These are phyloP conservation scores for Mitragyna speciosa DNA, from an alignment of 257 asterid species.

Conservation along the genomic window DNA sequence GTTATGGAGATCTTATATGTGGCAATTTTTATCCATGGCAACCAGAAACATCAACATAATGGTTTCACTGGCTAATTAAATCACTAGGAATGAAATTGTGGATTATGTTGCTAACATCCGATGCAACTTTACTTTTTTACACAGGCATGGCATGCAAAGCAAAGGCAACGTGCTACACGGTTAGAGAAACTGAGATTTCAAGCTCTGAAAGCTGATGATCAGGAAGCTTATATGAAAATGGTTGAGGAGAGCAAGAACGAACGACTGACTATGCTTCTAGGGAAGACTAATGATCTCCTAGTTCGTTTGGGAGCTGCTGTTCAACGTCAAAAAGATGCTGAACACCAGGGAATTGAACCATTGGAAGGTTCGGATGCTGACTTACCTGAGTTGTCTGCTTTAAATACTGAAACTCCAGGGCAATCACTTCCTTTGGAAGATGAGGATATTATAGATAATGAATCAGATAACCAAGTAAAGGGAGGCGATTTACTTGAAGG, in stretches of 20 bases:
- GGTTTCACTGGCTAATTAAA: not conserved
- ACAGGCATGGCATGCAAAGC: slow-evolving; percentile 99
- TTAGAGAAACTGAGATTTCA: slow-evolving; percentile 95
- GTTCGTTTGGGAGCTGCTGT: slow-evolving; percentile 98
- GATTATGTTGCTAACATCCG: not conserved
- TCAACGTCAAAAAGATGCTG: slow-evolving; percentile 97
- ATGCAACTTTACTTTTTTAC: slow-evolving; percentile 6
- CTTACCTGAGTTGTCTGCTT: slow-evolving; percentile 52
- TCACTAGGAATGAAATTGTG: not conserved
- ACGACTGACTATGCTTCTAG: slow-evolving; percentile 92
- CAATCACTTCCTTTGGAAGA: slow-evolving; percentile 72
- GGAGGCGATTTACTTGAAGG: slow-evolving; percentile 94
- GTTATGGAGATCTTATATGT: not conserved
- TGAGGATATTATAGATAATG: slow-evolving; percentile 57
- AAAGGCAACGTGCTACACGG: slow-evolving; percentile 95
- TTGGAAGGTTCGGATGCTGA: slow-evolving; percentile 56
- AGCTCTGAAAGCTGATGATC: slow-evolving; percentile 98
- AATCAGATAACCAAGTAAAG: slow-evolving; percentile 52
- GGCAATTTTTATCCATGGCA: not conserved
- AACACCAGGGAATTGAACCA: slow-evolving; percentile 65
- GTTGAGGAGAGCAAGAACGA: slow-evolving; percentile 99
- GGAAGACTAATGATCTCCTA: slow-evolving; percentile 89
- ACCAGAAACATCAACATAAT: not conserved
- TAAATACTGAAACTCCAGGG: slow-evolving; percentile 71
- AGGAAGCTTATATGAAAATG: slow-evolving; percentile 99